phyloP scores from a whole-genome alignment of 345 rosid genomes.

The Eutrema japonicum region DNA sequence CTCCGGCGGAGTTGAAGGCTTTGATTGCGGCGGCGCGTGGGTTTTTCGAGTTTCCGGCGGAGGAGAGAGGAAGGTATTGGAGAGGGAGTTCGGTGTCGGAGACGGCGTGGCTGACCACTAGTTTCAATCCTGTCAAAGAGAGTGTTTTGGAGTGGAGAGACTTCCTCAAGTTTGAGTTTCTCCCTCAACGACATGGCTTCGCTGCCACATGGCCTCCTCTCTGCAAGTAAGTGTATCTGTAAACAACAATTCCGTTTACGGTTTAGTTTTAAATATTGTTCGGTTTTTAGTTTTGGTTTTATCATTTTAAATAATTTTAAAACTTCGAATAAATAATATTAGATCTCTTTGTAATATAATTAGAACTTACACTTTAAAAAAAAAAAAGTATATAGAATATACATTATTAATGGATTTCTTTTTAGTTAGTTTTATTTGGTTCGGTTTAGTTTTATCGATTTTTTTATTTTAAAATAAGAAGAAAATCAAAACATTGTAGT shows the following conservation, averaged over 20 bases:
- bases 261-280: neutral
- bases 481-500: too few relatives aligned
- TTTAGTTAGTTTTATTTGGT: too few relatives aligned
- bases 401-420: too few relatives aligned
- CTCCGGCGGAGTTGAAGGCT: conserved; percentile 35
- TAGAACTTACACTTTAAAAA: neutral
- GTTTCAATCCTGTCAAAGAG: conserved; percentile 42
- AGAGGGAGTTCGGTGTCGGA: conserved; percentile 45
- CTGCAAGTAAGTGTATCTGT: conserved; percentile 38
- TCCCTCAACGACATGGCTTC: conserved; percentile 33
- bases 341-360: neutral
- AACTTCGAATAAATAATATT: neutral
- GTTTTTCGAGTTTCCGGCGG: conserved; percentile 46
- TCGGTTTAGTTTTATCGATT: too few relatives aligned
- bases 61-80: conserved; percentile 46
- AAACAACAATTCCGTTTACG: neutral
- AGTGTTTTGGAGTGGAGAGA: conserved; percentile 57
- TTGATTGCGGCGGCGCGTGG: conserved; percentile 45
- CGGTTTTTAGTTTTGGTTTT: neutral
- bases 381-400: too few relatives aligned
- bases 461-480: too few relatives aligned
- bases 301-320: neutral
- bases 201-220: conserved; percentile 37
- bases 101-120: conserved; percentile 44
- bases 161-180: conserved; percentile 47